Evolutionary conservation across 2,329 filamentous ascomycete genomes (phyloP), one percentile per base, ranked within the genome.

Genomic region (Eurotiales sp.): DNA sequence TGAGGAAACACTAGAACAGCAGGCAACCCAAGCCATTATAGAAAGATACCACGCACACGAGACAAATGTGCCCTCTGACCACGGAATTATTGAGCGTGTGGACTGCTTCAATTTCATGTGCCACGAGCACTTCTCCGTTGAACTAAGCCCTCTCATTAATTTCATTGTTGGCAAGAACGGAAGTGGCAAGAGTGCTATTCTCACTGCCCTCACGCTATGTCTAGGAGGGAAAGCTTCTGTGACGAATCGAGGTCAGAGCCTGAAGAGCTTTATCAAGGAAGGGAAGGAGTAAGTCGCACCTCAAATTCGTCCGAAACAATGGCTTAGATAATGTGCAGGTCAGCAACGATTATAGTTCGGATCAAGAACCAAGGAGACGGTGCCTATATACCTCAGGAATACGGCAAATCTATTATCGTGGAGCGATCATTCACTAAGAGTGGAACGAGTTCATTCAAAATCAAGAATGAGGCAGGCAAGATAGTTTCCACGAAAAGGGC

Each of bases 151-250:
- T 0, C 76, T 96, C 32, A 95, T 99, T 69, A 99, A 99, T 70
- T 99, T 99, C 71, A 91, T 99, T 55, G 91, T 96, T 50, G 93
- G 93, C 14, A 90, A 96, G 68, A 99, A 99, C 65, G 93, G 93
- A 27, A 97, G 92, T 65, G 93, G 93, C 30, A 99, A 99, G 74
- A 99, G 93, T 67, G 93, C 93, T 2, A 87, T 97, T 12, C 74
- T 99, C 23, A 97, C 93, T 0, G 93, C 90, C 4, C 82, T 99
- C 57, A 96, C 90, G 0, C 78, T 99, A 29, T 97, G 93, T 63
- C 77, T 99, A n/a, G 93, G 93, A 54, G 92, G 88, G 17, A 97
- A 96, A 69, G 91, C 93, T 2, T 89, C 89, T 50, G 83, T 88
- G 14, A 97, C 93, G 3, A 97, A 97, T 63, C 87, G 93, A 57